Percentiles rank a stretch among this genome's conserved stretches.
These are phyloP conservation scores for Pseudonitzschia multiseries DNA, from an alignment of 108 stramenopile species.

Conservation along the genomic window DNA sequence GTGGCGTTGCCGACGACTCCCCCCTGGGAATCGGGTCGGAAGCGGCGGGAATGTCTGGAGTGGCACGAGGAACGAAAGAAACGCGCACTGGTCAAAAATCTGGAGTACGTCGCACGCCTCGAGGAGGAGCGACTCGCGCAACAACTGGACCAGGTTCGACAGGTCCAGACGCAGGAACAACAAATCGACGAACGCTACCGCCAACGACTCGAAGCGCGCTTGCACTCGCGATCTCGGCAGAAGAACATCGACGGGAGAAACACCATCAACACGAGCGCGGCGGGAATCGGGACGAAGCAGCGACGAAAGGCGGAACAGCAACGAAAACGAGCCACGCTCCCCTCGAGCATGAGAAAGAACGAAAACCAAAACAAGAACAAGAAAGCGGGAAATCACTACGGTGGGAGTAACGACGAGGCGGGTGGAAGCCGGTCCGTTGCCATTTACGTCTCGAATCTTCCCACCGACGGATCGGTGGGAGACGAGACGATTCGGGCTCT, in stretches of 20 bases:
- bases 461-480: conserved; percentile 55
- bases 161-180: conserved; percentile 38
- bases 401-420: background rate
- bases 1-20: no score
- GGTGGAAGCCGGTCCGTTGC: conserved; percentile 32
- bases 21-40: conserved; percentile 18
- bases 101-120: conserved; percentile 62
- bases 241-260: conserved; percentile 19
- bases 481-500: conserved; percentile 51
- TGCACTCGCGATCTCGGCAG: conserved; percentile 12
- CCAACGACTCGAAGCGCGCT: conserved; percentile 23
- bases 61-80: conserved; percentile 44
- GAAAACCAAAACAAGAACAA: conserved; percentile 21
- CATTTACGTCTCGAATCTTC: conserved; percentile 70
- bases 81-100: conserved; percentile 55
- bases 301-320: conserved; percentile 41
- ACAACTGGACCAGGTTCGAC: conserved; percentile 51
- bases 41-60: conserved; percentile 37
- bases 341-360: background rate
- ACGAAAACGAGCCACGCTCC: conserved; percentile 24
- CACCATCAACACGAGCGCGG: conserved; percentile 27
- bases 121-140: conserved; percentile 51
- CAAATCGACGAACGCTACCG: conserved; percentile 35
- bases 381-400: background rate
- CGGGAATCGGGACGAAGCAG: conserved; percentile 66